These are phyloP conservation scores for Verbena officinalis DNA, from an alignment of 257 asterid genomes.

Conservation along the genomic window DNA sequence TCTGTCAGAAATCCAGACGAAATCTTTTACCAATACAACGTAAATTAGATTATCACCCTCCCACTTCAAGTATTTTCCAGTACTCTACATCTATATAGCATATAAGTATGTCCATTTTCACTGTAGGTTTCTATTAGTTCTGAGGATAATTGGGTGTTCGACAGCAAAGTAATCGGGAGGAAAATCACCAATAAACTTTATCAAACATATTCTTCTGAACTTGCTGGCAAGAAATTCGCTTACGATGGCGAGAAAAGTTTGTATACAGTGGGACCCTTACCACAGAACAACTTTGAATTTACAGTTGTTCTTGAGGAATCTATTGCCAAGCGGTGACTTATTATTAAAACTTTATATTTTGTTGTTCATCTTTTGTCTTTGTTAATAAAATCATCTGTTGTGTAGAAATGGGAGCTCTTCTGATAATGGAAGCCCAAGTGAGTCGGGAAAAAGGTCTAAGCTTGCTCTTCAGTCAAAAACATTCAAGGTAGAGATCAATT, in stretches of 20 bases:
- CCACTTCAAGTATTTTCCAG: slow-evolving; percentile 10
- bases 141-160: slow-evolving; percentile 51
- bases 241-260: slow-evolving; percentile 82
- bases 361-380: background rate
- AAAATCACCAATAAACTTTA: slow-evolving; percentile 64
- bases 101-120: slow-evolving; percentile 23
- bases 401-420: slow-evolving; percentile 44
- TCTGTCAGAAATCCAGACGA: slow-evolving; percentile 55
- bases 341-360: slow-evolving; percentile 17
- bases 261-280: slow-evolving; percentile 81
- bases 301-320: slow-evolving; percentile 76
- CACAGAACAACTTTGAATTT: slow-evolving; percentile 58
- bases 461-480: slow-evolving; percentile 49
- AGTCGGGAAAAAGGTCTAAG: slow-evolving; percentile 66
- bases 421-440: slow-evolving; percentile 43
- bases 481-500: slow-evolving; percentile 66
- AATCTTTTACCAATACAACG: slow-evolving; percentile 70
- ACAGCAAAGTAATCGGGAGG: slow-evolving; percentile 65
- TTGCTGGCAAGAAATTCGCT: slow-evolving; percentile 67
- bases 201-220: slow-evolving; percentile 74
- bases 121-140: slow-evolving; percentile 70
- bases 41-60: slow-evolving; percentile 34
- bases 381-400: slow-evolving; percentile 17
- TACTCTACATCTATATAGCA: slow-evolving; percentile 9
- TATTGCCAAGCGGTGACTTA: slow-evolving; percentile 54